These are phyloP conservation scores for Orbilia blumenaviensis DNA, from an alignment of 2,329 filamentous ascomycete species.

Conservation along the genomic window DNA sequence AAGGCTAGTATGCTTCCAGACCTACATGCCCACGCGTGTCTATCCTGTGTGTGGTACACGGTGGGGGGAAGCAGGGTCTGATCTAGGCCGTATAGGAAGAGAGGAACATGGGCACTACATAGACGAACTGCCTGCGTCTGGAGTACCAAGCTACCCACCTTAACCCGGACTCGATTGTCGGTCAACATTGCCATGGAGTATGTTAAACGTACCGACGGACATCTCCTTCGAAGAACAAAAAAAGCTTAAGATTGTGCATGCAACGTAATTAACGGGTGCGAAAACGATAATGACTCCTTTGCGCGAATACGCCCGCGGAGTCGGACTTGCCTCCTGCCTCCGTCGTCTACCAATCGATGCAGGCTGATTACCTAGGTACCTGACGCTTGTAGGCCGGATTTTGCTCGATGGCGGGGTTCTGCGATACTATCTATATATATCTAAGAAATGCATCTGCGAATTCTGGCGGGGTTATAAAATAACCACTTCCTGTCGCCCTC, in stretches of 20 bases:
- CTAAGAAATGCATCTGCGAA: slow-evolving; percentile 2
- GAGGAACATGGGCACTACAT: background rate
- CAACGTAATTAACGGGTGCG: background rate
- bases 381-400: background rate
- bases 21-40: background rate
- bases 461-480: slow-evolving; percentile 25
- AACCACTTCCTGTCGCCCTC: background rate
- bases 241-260: background rate
- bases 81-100: too few species aligned
- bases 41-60: background rate
- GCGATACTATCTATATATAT: background rate
- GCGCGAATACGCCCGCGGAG: background rate
- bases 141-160: background rate
- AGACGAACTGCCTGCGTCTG: background rate
- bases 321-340: background rate
- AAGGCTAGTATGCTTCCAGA: background rate
- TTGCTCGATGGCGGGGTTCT: slow-evolving; percentile 36
- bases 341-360: slow-evolving; percentile 7
- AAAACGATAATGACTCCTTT: background rate
- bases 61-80: background rate
- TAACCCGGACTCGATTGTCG: background rate
- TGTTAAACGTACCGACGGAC: background rate
- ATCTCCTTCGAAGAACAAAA: background rate
- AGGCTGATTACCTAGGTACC: background rate
- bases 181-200: background rate